Evolutionary conservation across 768 basidiomycete species (phyloP), one percentile per base, ranked within the genome.

Genomic region (Boletus sensibilis): DNA sequence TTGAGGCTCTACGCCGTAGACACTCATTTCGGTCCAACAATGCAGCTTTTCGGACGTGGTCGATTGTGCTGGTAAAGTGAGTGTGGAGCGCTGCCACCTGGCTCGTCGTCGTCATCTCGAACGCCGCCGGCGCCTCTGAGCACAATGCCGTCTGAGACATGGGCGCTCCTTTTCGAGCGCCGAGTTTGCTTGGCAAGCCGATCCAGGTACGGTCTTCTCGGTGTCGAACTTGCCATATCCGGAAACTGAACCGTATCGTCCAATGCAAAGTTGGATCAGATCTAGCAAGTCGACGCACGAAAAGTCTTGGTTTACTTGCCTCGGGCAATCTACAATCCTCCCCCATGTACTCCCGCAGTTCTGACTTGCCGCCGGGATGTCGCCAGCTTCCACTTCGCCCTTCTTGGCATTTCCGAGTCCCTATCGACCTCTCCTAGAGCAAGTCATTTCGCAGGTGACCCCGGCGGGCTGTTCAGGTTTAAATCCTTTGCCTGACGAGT

Each of bases 21-120:
- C 7, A n/a, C n/a, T 27, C 46, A 34, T 47, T 60, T 13, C 35
- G 13, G 44, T 61, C 31, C 37, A 61, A 59, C 59, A 59, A 59
- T 55, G 58, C 25, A 25, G 18, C 25, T 29, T 41, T n/a, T 31
- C 29, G 16, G 21, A 14, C n/a, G 10, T 11, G 39, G 38, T 34
- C 11, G 33, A 52, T 48, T 33, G 50, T 38, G 50, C 21, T 29
- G 35, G 35, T 13, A 6, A n/a, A n/a, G 13, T 46, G 45, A 33
- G 33, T 40, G 55, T 52, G 50, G 56, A 39, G 54, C 44, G 16
- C 38, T 47, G 49, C 46, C 49, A 45, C 35, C n/a, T 6, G 13
- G 12, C 8, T 20, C 20, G n/a, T 8, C 12, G 35, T 53, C 50
- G 20, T 12, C 39, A 18, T 13, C 33, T 11, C 18, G 16, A 31